phyloP scores from a whole-genome alignment of 169 alveolate species.

The Plasmodium relictum region DNA sequence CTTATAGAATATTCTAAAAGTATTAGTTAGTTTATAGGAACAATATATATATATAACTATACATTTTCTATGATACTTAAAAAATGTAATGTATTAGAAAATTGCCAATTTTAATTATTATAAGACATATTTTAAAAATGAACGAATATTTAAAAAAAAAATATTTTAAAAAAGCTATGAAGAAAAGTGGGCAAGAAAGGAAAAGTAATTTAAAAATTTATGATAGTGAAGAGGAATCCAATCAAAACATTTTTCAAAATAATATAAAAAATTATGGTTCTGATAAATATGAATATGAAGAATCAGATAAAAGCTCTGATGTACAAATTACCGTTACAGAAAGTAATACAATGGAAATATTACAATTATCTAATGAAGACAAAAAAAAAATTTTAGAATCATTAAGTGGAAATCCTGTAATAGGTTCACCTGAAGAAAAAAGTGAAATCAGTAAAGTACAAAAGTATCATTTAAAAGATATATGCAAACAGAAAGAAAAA shows the following conservation, averaged over 20 bases:
- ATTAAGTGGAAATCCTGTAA: background rate
- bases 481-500: too few species aligned
- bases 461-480: background rate
- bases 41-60: too few species aligned
- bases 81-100: too few species aligned
- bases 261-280: background rate
- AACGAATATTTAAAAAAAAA: constrained; percentile 49
- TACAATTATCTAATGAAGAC: constrained; percentile 42
- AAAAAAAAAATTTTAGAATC: constrained; percentile 46
- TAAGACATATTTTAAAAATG: constrained; percentile 10
- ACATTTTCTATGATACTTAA: too few species aligned
- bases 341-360: constrained; percentile 15
- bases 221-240: constrained; percentile 55
- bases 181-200: constrained; percentile 8
- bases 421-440: background rate
- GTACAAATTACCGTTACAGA: constrained; percentile 40
- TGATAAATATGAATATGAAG: background rate
- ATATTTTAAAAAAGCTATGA: constrained; percentile 18
- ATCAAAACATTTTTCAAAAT: background rate
- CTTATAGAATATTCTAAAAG: too few species aligned
- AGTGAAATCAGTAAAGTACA: background rate
- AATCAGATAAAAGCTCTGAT: constrained; percentile 49
- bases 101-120: too few species aligned
- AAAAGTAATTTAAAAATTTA: constrained; percentile 36
- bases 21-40: too few species aligned